Conservation (phyloP, 2,329 filamentous ascomycete genomes). For the Trichoderma koningii region DNA sequence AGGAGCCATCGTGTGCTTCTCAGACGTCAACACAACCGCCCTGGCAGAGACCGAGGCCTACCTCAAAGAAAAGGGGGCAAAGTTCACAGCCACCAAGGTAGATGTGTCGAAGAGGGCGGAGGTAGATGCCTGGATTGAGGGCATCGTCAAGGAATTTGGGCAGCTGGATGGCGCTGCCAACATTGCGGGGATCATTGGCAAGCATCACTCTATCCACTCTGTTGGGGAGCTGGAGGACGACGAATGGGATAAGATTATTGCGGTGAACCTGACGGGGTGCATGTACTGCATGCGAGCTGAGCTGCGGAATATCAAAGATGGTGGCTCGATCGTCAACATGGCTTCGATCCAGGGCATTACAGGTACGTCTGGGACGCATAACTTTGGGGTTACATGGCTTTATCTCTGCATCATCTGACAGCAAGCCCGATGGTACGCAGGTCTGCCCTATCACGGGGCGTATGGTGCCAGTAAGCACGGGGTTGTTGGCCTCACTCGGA, state of each 20-base stretch:
- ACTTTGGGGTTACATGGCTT: not conserved
- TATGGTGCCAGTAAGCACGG: slow-evolving; percentile 46
- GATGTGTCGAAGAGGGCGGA: slow-evolving; percentile 51
- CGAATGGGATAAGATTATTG: slow-evolving; percentile 53
- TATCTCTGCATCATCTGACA: slow-evolving; percentile 8
- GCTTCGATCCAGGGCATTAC: slow-evolving; percentile 51
- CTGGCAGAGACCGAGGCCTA: slow-evolving; percentile 38
- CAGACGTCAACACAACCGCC: slow-evolving; percentile 41
- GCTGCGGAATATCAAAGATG: slow-evolving; percentile 43
- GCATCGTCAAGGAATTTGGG: slow-evolving; percentile 51
- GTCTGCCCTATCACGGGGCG: slow-evolving; percentile 37
- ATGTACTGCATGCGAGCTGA: slow-evolving; percentile 54
- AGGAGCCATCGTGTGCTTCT: slow-evolving; percentile 44
- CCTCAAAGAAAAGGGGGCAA: slow-evolving; percentile 32
- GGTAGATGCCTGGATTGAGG: slow-evolving; percentile 54
- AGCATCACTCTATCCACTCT: slow-evolving; percentile 44
- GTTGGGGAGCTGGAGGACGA: slow-evolving; percentile 49
- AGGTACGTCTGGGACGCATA: slow-evolving; percentile 38
- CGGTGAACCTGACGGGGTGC: slow-evolving; percentile 53
- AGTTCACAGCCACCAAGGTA: slow-evolving; percentile 45
- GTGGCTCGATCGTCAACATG: slow-evolving; percentile 62
- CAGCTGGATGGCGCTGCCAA: slow-evolving; percentile 58
- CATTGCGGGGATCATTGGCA: slow-evolving; percentile 55
- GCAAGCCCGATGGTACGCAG: not conserved
- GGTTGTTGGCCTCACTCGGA: slow-evolving; percentile 42